A percentile compares a stretch with the other conserved stretches of the same genome.
phyloP scores from a whole-genome alignment of 2,329 filamentous ascomycete genomes.

The Ilyonectria destructans region DNA sequence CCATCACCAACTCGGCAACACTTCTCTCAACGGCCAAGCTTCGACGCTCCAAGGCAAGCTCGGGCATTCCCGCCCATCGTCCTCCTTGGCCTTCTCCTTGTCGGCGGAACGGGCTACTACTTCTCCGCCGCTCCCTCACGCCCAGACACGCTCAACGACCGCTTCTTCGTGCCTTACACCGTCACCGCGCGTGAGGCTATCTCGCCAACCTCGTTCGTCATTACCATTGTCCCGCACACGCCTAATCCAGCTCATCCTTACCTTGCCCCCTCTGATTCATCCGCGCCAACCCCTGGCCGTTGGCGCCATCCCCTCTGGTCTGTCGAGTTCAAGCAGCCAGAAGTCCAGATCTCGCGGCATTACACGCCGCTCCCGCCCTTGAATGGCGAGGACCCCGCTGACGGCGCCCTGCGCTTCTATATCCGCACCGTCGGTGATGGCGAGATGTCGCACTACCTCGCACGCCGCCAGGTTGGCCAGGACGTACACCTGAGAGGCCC shows the following conservation, averaged over 20 bases:
- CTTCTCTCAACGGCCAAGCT: conserved; percentile 34
- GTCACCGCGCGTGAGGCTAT: conserved; percentile 75
- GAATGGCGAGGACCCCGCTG: conserved; percentile 47
- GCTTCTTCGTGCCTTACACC: conserved; percentile 77
- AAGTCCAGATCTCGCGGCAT: conserved; percentile 90
- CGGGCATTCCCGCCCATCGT: conserved; percentile 45
- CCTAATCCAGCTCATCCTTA: conserved; percentile 50
- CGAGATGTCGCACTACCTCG: conserved; percentile 89
- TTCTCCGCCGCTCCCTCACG: conserved; percentile 43
- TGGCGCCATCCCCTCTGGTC: conserved; percentile 80
- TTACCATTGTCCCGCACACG: conserved; percentile 71
- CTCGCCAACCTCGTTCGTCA: conserved; percentile 78
- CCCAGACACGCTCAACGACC: conserved; percentile 66
- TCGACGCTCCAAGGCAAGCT: conserved; percentile 64
- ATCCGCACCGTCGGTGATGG: conserved; percentile 85
- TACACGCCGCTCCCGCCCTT: conserved; percentile 88
- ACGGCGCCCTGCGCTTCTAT: conserved; percentile 76
- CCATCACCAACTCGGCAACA: conserved; percentile 22
- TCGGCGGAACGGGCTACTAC: conserved; percentile 48
- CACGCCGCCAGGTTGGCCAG: conserved; percentile 74
- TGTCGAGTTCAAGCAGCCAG: conserved; percentile 94
- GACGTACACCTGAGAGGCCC: conserved; percentile 86
- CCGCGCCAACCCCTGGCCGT: not conserved
- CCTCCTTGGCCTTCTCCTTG: conserved; percentile 43
- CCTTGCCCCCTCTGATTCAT: conserved; percentile 35